Evolutionary conservation across 768 basidiomycete genomes (phyloP).

Genomic region (Termitomyces sp.): DNA sequence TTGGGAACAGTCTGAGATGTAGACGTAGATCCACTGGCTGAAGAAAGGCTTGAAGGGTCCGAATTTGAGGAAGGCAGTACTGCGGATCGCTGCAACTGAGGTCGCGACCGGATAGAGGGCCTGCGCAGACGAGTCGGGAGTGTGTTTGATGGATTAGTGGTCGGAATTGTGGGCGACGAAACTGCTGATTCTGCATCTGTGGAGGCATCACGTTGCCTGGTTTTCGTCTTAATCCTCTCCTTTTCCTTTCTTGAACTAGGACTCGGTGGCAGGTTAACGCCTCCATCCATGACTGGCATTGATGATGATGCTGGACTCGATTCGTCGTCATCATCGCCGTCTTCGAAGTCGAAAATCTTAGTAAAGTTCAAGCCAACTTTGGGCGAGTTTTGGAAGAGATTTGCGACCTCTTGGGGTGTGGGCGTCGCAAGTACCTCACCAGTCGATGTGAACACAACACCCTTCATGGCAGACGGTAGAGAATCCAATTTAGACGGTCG

Average conservation of each 20-base stretch:
- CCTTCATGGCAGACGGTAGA: conserved; percentile 59
- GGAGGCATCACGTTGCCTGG: conserved; percentile 5
- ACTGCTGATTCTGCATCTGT: conserved; percentile 19
- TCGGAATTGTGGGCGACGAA: conserved; percentile 11
- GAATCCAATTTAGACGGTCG: conserved; percentile 28
- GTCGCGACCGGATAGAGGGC: conserved; percentile 47
- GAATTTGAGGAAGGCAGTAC: conserved; percentile 31
- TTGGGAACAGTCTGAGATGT: conserved; percentile 23
- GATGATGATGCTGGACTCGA: conserved; percentile 14
- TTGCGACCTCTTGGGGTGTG: conserved; percentile 56
- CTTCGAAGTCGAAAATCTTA: conserved; percentile 70
- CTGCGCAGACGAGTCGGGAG: conserved; percentile 47
- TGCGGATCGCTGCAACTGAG: conserved; percentile 16
- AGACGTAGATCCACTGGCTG: conserved; percentile 11
- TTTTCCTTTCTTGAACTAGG: conserved; percentile 43
- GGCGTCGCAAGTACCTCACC: conserved; percentile 74
- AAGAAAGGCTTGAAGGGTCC: conserved; percentile 29
- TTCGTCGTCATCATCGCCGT: conserved; percentile 27
- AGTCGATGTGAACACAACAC: conserved; percentile 74
- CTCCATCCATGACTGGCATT: conserved; percentile 19
- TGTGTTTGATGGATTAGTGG: conserved; percentile 7
- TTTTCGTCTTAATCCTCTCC: conserved; percentile 22
- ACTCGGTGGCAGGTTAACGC: conserved; percentile 35
- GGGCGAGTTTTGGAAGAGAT: conserved; percentile 64
- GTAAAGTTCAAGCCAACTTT: conserved; percentile 70